These are phyloP conservation scores for Silene uniflora DNA, from an alignment of 148 eudicot genomes.

Conservation along the genomic window DNA sequence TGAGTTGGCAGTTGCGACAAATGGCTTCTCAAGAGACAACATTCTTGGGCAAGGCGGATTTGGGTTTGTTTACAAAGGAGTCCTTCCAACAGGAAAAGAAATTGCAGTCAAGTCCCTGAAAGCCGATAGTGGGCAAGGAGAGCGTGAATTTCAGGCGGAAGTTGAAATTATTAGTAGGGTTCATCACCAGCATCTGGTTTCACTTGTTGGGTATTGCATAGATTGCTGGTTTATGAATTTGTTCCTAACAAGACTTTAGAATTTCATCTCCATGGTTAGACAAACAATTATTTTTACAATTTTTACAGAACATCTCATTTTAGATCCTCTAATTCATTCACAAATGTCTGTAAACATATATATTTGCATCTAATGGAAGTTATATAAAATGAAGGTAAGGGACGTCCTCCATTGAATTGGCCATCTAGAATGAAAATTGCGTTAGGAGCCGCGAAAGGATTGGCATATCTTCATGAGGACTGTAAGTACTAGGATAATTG, in stretches of 20 bases:
- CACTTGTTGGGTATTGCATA: conserved; percentile 83
- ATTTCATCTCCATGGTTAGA: conserved; percentile 70
- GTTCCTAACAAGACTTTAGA: conserved; percentile 82
- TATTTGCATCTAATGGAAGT: no score
- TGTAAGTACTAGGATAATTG: conserved; percentile 35
- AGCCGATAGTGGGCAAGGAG: conserved; percentile 80
- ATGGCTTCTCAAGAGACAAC: conserved; percentile 69
- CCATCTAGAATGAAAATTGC: conserved; percentile 54
- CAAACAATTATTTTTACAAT: no score
- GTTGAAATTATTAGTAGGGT: conserved; percentile 90
- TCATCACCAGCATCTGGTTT: conserved; percentile 95
- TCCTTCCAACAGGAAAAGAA: conserved; percentile 80
- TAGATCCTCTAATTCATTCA: no score
- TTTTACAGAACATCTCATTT: no score
- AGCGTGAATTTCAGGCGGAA: conserved; percentile 83
- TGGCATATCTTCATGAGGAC: conserved; percentile 70
- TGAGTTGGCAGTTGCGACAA: conserved; percentile 74
- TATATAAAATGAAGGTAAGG: no score
- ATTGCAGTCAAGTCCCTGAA: conserved; percentile 84
- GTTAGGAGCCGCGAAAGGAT: conserved; percentile 75
- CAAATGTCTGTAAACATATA: no score
- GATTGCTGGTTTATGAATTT: conserved; percentile 83
- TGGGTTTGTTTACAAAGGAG: conserved; percentile 80
- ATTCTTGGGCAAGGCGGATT: conserved; percentile 92
- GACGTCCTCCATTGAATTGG: conserved; percentile 49